Conservation (phyloP, 495 filamentous ascomycete species). For the Annulohypoxylon nitens region DNA sequence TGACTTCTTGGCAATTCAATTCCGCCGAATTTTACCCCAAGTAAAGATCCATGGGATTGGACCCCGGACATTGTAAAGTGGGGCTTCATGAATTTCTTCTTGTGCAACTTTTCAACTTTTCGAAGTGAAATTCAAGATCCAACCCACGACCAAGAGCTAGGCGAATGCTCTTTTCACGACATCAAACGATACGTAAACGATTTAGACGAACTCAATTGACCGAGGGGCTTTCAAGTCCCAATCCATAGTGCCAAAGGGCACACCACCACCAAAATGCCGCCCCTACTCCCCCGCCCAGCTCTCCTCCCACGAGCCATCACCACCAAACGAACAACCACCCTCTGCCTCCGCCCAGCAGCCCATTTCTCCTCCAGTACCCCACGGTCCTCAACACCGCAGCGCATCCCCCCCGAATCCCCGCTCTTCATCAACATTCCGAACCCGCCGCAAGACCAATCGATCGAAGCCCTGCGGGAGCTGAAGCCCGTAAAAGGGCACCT, state of each 20-base stretch:
- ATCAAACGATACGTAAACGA: neutral
- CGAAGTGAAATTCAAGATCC: constrained; percentile 8
- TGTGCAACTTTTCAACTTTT: constrained; percentile 36
- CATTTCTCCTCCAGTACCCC: constrained; percentile 37
- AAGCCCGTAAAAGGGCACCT: constrained; percentile 58
- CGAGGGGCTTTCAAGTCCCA: neutral
- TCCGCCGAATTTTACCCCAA: constrained; percentile 13
- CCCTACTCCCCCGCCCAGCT: constrained; percentile 39
- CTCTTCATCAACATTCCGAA: constrained; percentile 60
- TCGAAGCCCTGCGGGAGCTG: constrained; percentile 51
- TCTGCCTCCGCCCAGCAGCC: constrained; percentile 14
- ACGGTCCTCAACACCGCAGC: neutral
- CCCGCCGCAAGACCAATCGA: constrained; percentile 58
- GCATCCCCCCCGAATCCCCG: constrained; percentile 61
- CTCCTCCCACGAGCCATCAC: constrained; percentile 35
- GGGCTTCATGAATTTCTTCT: constrained; percentile 34
- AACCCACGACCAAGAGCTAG: constrained; percentile 5
- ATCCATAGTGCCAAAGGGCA: constrained; percentile 32
- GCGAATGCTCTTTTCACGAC: constrained; percentile 15
- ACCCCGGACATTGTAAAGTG: constrained; percentile 24
- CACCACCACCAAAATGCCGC: constrained; percentile 43
- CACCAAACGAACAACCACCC: constrained; percentile 9
- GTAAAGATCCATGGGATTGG: neutral
- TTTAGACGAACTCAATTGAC: constrained; percentile 4
- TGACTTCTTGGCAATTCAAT: neutral